A percentile compares a stretch with the other conserved stretches of the same genome.
Conservation (phyloP, 225 moss, liverwort and hornwort genomes). For the Physcomitrium patens region DNA sequence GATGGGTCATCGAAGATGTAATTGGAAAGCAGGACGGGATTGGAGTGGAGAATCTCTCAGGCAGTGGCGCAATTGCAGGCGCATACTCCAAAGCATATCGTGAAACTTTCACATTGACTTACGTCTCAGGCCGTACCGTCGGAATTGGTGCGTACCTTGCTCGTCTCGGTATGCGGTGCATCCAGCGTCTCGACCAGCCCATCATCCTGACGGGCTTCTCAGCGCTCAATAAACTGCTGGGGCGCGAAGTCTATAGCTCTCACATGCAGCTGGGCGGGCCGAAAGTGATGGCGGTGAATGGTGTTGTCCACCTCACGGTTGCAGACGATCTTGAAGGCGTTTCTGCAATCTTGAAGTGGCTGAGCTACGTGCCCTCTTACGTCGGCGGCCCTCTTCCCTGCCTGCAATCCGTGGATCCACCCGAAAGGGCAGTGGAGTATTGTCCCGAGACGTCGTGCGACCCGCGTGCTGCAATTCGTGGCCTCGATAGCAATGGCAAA, state of each 20-base stretch:
- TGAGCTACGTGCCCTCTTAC: conserved; percentile 76
- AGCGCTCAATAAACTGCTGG: conserved; percentile 86
- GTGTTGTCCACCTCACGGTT: conserved; percentile 89
- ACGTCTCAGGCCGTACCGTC: conserved; percentile 87
- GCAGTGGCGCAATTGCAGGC: conserved; percentile 94
- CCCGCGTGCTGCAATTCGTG: conserved; percentile 87
- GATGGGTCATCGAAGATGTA: conserved; percentile 81
- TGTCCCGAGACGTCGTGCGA: conserved; percentile 81
- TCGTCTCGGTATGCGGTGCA: conserved; percentile 94
- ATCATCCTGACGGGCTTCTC: conserved; percentile 96
- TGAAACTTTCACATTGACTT: conserved; percentile 92
- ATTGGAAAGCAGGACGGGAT: conserved; percentile 87
- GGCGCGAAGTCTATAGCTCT: conserved; percentile 91
- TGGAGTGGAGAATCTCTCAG: conserved; percentile 93
- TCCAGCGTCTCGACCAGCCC: conserved; percentile 90
- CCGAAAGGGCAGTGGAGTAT: conserved; percentile 74
- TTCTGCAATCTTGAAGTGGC: conserved; percentile 79
- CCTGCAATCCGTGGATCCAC: conserved; percentile 57
- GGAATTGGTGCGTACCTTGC: conserved; percentile 96
- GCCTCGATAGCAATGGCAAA: conserved; percentile 55
- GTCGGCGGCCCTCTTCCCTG: conserved; percentile 79
- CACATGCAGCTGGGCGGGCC: conserved; percentile 98
- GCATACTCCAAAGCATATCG: conserved; percentile 81
- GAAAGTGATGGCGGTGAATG: conserved; percentile 95
- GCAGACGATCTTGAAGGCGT: conserved; percentile 90